Evolutionary conservation across 2,329 filamentous ascomycete species (phyloP).

Genomic region (Lizonia empirigonia): DNA sequence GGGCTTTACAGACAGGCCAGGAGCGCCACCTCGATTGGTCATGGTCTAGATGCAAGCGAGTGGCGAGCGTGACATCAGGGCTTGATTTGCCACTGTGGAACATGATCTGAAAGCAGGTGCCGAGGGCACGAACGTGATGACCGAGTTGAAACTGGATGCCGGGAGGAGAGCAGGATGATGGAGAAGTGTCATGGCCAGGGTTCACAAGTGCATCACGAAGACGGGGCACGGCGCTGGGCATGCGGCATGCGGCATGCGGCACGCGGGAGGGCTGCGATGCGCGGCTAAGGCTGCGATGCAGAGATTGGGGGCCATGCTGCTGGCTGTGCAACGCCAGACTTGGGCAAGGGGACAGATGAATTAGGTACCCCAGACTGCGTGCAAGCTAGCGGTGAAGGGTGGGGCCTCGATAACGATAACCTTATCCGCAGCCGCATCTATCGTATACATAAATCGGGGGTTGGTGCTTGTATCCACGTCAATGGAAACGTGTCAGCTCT

Average conservation of each 20-base stretch:
- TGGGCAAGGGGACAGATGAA: not conserved
- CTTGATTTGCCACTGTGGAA: conserved; percentile 14
- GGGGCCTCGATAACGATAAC: conserved; percentile 10
- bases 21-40: conserved; percentile 13
- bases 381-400: not conserved
- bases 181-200: conserved; percentile 9
- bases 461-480: conserved; percentile 22
- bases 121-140: not conserved
- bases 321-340: conserved; percentile 3
- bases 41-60: conserved; percentile 15
- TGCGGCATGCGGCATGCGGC: no score
- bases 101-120: not conserved
- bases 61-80: conserved; percentile 10
- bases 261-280: conserved; percentile 1
- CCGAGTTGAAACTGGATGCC: not conserved
- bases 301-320: conserved; percentile 11
- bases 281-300: conserved; percentile 11
- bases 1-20: conserved; percentile 11
- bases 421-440: conserved; percentile 1
- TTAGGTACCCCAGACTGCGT: not conserved
- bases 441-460: no score
- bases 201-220: conserved; percentile 4
- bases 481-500: conserved; percentile 26
- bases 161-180: not conserved
- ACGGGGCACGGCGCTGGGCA: conserved; percentile 10